Base-by-base conservation (phyloP, 306 rosid genomes). In the Phaseolus lunatus region DNA sequence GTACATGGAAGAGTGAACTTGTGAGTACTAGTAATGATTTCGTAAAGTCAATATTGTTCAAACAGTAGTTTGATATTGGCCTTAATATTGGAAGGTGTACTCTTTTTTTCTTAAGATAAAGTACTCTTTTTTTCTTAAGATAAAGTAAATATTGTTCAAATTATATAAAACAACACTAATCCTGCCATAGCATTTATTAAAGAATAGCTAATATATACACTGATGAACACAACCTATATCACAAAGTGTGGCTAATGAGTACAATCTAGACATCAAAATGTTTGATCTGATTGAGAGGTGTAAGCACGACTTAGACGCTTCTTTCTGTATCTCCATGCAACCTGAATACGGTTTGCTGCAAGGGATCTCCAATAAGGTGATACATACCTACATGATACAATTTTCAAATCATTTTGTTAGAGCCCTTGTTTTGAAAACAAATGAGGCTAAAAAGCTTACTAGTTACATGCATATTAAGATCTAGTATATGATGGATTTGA, bases 291-390 rank as follows among this genome's bases (percentile, higher is more conserved):
- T 41, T 19, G 67, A 1, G 84, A 15, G 37, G 82, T 59, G 50
- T 83, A 59, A 3, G 71, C 91, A 9, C 91, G 94, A 44, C 33
- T 72, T 12, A 81, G 87, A 67, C 92, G 57, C 61, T 86, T 92
- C 86, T 52, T 87, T 63, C 91, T 54, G 82, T 90, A 89, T 74
- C 92, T 86, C 96, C 94, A 92, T 33, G 97, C 92, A 54, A 91
- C 97, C 77, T 90, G 97, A 76, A 94, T 91, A 62, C 84, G 85
- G 31, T 52, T 69, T 78, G 98, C 93, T 11, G 96, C 97, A 23
- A 85, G 84, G 47, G 88, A 50, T 82, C 91, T 90, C 97, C 98
- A 94, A 76, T 90, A 90, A 20, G 86, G 89, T 29, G 97, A 94
- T 70, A 87, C 94, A 67, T 91, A 89, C 91, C 85, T 81, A 50